Evolutionary conservation across 129 eudicot species (phyloP), one percentile per base, ranked within the genome.

Genomic region (Centrapalus pauciflorus): DNA sequence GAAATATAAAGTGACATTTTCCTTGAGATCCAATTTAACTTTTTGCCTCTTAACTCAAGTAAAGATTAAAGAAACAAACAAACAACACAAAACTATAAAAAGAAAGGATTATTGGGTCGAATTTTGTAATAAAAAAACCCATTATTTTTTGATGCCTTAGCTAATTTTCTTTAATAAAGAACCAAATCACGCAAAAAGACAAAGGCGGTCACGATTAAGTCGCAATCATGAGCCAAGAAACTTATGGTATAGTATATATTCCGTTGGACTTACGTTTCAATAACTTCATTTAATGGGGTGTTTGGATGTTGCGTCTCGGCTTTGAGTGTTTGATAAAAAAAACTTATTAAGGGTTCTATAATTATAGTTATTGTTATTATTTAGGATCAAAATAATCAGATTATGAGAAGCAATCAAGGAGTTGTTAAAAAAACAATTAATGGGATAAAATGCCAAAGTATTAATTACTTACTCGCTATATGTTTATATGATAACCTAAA

Each of bases 11-110:
- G 51, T 26, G 64, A 65, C 59, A 27, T 5, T 26, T 81, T 50
- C 28, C 74, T 74, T 64, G 29, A 49, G 78, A 64, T 69, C 72
- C 83, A 80, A 77, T 27, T 12, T 65, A 77, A 69, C 80, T 64
- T 57, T n/a, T 50, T 77, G 75, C 75, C 63, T 70, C 38, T 69
- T n/a, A 35, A 29, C 67, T 77, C 69, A 28, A 28, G 67, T 48
- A 77, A 77, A 71, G 67, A 69, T 77, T 65, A 28, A 28, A 63
- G 37, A 77, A 77, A 71, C 63, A 69, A 51, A 62, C 69, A 60
- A 76, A 78, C 57, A 55, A 71, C 57, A 64, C 30, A 71, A 70
- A 34, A 16, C 35, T 67, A 20, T 52, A 68, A 78, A 55, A 51
- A 63, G 64, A 70, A 76, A 70, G 67, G 82, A 66, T 67, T 27